phyloP scores from a whole-genome alignment of 2,329 filamentous ascomycete species.

The Verticillium isaacii region DNA sequence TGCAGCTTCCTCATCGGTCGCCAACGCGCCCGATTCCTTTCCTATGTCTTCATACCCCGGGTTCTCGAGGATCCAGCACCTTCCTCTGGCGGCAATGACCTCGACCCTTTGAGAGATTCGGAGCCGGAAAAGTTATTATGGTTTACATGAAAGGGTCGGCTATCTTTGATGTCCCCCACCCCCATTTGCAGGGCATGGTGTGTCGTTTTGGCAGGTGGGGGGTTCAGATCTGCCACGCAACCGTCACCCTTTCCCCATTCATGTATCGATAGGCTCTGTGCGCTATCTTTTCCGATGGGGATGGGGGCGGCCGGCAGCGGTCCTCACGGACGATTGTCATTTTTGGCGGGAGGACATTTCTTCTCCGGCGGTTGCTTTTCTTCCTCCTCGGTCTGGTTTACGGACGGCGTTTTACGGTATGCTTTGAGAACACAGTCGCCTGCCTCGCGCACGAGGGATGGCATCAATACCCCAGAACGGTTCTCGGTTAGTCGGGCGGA shows the following conservation, averaged over 20 bases:
- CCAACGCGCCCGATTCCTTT: constrained; percentile 12
- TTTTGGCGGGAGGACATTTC: not conserved
- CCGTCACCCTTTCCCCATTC: not conserved
- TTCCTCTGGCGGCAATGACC: not conserved
- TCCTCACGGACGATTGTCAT: not conserved
- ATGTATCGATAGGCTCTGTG: not conserved
- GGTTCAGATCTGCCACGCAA: not conserved
- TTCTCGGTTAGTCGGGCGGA: constrained; percentile 2
- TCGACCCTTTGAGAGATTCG: not conserved
- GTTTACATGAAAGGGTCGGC: constrained; percentile 1
- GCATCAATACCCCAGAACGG: constrained; percentile 3
- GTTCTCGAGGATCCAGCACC: not conserved
- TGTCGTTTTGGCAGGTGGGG: not conserved
- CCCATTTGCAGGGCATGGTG: not conserved
- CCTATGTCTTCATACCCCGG: constrained; percentile 15
- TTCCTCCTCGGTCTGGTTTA: constrained; percentile 2
- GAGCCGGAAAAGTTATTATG: constrained; percentile 1
- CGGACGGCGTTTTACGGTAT: constrained; percentile 4
- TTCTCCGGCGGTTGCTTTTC: not conserved
- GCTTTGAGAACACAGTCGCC: not conserved
- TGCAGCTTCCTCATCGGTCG: constrained; percentile 5
- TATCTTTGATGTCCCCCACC: not conserved
- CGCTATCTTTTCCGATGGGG: not conserved
- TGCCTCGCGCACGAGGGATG: constrained; percentile 1
- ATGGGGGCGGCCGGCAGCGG: not conserved